Conservation (phyloP, 768 basidiomycete genomes). For the Terana coerulea region DNA sequence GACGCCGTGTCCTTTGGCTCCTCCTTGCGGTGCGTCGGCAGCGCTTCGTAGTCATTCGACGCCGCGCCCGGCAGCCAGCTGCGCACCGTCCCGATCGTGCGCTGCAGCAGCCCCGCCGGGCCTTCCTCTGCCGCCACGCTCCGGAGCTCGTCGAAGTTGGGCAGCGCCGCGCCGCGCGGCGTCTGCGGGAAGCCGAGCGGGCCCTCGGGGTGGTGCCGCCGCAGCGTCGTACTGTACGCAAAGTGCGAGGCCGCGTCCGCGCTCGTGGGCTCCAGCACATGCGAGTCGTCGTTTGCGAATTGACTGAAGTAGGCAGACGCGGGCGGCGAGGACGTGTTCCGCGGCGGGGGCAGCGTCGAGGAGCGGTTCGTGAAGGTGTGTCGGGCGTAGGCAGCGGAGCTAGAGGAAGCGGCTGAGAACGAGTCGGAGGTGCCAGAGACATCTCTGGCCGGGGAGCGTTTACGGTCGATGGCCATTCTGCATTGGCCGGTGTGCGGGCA, state of each 20-base stretch:
- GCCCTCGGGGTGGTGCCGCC: slow-evolving; percentile 59
- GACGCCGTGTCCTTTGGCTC: slow-evolving; percentile 50
- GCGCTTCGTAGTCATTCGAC: slow-evolving; percentile 21
- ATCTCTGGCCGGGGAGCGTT: slow-evolving; percentile 14
- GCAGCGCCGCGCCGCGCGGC: slow-evolving; percentile 30
- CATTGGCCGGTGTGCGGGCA: not conserved
- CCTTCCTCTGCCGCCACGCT: slow-evolving; percentile 25
- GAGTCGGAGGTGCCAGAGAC: slow-evolving; percentile 2
- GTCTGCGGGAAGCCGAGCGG: slow-evolving; percentile 38
- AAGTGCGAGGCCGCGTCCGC: slow-evolving; percentile 72
- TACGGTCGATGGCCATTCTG: slow-evolving; percentile 18
- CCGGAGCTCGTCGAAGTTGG: slow-evolving; percentile 31
- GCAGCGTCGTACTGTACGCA: slow-evolving; percentile 77
- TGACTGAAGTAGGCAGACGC: slow-evolving; percentile 78
- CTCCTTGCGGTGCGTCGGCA: slow-evolving; percentile 29
- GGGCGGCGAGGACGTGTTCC: slow-evolving; percentile 56
- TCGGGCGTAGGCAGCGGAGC: slow-evolving; percentile 15
- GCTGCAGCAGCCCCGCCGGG: slow-evolving; percentile 43
- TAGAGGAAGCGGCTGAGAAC: slow-evolving; percentile 12
- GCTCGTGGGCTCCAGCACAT: slow-evolving; percentile 49
- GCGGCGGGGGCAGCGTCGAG: slow-evolving; percentile 6
- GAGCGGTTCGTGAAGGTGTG: slow-evolving; percentile 11
- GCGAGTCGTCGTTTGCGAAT: slow-evolving; percentile 43
- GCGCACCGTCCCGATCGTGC: slow-evolving; percentile 23
- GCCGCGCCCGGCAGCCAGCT: slow-evolving; percentile 8